Evolutionary conservation across 371 early-diverging fungal genomes (phyloP), one percentile per base, ranked within the genome.

Genomic region (Antonospora locustae): DNA sequence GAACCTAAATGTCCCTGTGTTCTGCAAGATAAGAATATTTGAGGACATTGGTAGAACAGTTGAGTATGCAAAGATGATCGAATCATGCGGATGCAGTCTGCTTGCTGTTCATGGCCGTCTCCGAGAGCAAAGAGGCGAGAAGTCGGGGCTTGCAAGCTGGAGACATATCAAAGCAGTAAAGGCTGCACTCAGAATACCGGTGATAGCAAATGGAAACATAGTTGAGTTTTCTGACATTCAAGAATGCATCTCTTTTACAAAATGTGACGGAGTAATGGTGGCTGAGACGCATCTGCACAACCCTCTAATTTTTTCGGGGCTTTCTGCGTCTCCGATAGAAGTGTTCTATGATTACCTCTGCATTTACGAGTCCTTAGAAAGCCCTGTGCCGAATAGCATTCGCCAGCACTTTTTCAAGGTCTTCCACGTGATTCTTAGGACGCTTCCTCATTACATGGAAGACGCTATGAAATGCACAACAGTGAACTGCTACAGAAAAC

Each of bases 71-170:
- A 84, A 87, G 67, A 90, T 93, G 89, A 78, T 95, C 11, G 87
- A 93, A 64, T 79, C 75, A 0, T 86, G 90, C 1, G 96, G 96
- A 4, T 54, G 67, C 39, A 61, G 73, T 64, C 72, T 93, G 59
- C 73, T 96, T 38, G 86, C 88, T 0, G 95, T 93, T 0, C 95
- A 94, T 67, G 97, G 96, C 6, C 78, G 97, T 36, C 66, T 85
- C 29, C 79, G 94, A 49, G 91, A 95, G 58, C 91, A 90, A 76
- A 91, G 86, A 72, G 95, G 94, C 3, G 85, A 85, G 50, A 78
- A 84, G 39, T 88, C 92, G 19, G 95, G 95, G 2, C 61, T 95
- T 19, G 94, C 92, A 0, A 89, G 93, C 73, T 95, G 93, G 96
- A 79, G 82, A 50, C 83, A 90, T 66, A 96, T 96, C 61, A 80